Evolutionary conservation across 2,329 filamentous ascomycete genomes (phyloP).

Genomic region (Neopestalotiopsis clavispora): DNA sequence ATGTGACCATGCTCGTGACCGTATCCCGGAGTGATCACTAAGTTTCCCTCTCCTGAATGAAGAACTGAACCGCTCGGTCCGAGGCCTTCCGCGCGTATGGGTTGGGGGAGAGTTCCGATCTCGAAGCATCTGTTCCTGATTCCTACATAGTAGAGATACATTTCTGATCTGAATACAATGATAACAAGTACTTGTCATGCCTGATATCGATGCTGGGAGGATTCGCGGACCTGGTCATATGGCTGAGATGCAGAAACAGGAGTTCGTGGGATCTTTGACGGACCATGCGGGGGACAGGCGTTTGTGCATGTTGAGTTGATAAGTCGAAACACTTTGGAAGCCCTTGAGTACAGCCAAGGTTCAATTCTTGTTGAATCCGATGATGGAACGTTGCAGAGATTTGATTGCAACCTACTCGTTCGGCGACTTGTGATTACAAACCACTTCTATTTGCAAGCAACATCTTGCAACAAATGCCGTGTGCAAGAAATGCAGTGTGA

Average conservation of each 20-base stretch:
- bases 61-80: slow-evolving; percentile 23
- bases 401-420: slow-evolving; percentile 72
- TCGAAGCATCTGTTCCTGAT: slow-evolving; percentile 82
- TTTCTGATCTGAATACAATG: slow-evolving; percentile 75
- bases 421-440: slow-evolving; percentile 79
- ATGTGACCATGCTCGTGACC: slow-evolving; percentile 37
- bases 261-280: slow-evolving; percentile 69
- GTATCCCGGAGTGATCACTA: slow-evolving; percentile 19
- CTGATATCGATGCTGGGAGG: slow-evolving; percentile 68
- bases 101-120: slow-evolving; percentile 63
- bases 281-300: slow-evolving; percentile 78
- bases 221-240: slow-evolving; percentile 61
- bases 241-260: slow-evolving; percentile 74
- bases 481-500: slow-evolving; percentile 26
- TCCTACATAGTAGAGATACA: slow-evolving; percentile 79
- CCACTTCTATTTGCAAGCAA: slow-evolving; percentile 74
- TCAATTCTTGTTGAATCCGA: slow-evolving; percentile 70
- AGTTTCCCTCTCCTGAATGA: slow-evolving; percentile 14
- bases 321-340: background rate
- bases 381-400: slow-evolving; percentile 75
- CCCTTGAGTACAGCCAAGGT: slow-evolving; percentile 20
- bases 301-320: slow-evolving; percentile 42
- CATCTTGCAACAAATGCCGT: slow-evolving; percentile 59
- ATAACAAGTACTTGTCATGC: slow-evolving; percentile 80
- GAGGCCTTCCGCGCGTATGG: slow-evolving; percentile 31